A percentile compares a stretch with the other conserved stretches of the same genome.
Evolutionary conservation across 164 flowering plant species (phyloP).

Genomic region (Houttuynia cordata): DNA sequence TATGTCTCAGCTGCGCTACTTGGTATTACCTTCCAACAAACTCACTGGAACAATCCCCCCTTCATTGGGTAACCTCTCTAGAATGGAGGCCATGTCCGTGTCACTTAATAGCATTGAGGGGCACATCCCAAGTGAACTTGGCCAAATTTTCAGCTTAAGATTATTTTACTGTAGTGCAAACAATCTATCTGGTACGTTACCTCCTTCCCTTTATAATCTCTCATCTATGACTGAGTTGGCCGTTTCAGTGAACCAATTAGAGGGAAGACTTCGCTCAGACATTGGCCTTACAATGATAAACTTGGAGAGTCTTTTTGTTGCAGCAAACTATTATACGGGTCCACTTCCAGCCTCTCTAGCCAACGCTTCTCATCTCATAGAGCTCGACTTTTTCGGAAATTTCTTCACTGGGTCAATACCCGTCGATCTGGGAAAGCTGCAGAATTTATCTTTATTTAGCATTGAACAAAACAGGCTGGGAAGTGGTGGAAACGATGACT

Average conservation of each 20-base stretch:
- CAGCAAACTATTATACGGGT: neutral
- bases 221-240: conserved; percentile 21
- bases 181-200: conserved; percentile 27
- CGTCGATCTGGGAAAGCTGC: conserved; percentile 1
- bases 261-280: conserved; percentile 14
- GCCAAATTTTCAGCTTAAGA: conserved; percentile 14
- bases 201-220: conserved; percentile 32
- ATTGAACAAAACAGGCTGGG: neutral
- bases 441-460: neutral
- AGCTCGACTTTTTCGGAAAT: neutral
- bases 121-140: conserved; percentile 19
- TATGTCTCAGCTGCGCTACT: conserved; percentile 18
- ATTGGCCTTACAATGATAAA: conserved; percentile 18
- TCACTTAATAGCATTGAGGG: conserved; percentile 19
- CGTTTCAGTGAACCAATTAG: conserved; percentile 21
- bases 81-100: conserved; percentile 12
- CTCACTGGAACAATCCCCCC: conserved; percentile 30
- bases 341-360: conserved; percentile 4
- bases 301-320: neutral
- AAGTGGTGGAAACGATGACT: neutral
- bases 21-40: conserved; percentile 17
- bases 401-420: conserved; percentile 3
- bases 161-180: conserved; percentile 22
- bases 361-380: neutral
- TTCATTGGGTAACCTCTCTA: conserved; percentile 23